These are phyloP conservation scores for Meira nashicola DNA, from an alignment of 1,284 basidiomycete species.

Conservation along the genomic window DNA sequence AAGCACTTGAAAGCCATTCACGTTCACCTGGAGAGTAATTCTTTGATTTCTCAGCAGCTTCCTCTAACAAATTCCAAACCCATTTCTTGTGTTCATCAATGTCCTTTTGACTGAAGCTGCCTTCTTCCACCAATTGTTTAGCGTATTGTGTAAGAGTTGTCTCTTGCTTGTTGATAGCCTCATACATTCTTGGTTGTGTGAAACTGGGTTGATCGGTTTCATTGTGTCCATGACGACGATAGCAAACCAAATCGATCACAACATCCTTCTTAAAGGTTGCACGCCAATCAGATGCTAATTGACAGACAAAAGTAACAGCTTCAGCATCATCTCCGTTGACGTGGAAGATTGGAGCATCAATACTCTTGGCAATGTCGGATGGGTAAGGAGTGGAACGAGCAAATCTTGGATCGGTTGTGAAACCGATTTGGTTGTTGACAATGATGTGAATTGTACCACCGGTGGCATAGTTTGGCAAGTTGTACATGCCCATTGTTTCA, in stretches of 20 bases:
- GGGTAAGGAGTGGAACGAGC: conserved; percentile 95
- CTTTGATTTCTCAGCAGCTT: conserved; percentile 80
- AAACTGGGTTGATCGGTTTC: conserved; percentile 99
- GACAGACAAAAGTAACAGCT: conserved; percentile 89
- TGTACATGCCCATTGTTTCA: conserved; percentile 99
- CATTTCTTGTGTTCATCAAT: conserved; percentile 98
- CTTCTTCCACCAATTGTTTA: conserved; percentile 82
- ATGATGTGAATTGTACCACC: conserved; percentile 98
- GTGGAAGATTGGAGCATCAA: conserved; percentile 98
- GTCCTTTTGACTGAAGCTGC: conserved; percentile 90
- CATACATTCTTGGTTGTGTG: conserved; percentile 98
- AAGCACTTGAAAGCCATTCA: conserved; percentile 95
- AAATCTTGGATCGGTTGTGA: conserved; percentile 98
- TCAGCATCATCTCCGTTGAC: conserved; percentile 99
- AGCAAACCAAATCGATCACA: conserved; percentile 97
- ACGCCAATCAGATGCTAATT: conserved; percentile 95
- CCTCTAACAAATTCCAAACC: conserved; percentile 98
- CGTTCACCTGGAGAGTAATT: conserved; percentile 73
- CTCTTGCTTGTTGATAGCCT: conserved; percentile 89
- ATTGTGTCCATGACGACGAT: conserved; percentile 97
- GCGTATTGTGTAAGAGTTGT: conserved; percentile 87
- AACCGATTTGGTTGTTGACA: conserved; percentile 99
- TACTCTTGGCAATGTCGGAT: conserved; percentile 98
- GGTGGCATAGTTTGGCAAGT: conserved; percentile 88
- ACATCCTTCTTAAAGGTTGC: conserved; percentile 99